Evolutionary conservation across 2,329 filamentous ascomycete genomes (phyloP), one percentile per base, ranked within the genome.

Genomic region (Tolypocladium ophioglossoides): DNA sequence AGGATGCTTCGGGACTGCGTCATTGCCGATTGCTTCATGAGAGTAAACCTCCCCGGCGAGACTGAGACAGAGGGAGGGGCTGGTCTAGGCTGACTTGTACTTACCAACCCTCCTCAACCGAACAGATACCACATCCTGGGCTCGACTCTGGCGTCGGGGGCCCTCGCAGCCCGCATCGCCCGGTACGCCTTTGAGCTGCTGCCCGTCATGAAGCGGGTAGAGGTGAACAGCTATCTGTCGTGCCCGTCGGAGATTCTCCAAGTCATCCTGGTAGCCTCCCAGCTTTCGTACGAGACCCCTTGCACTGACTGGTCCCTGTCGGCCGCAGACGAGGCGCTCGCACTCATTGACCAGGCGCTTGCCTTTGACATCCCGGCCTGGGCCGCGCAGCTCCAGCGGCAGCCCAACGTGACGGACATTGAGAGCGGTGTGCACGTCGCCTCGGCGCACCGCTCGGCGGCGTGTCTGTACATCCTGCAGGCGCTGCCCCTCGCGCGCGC

Each of bases 11-110:
- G 71, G 44, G 75, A 78, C 59, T 75, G 71, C 51, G 69, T 78
- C 52, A 69, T 75, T 44, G 74, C 76, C 20, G 74, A 78, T 58
- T 76, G 72, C 55, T 72, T 74, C 62, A 74, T 74, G 72, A 73
- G 64, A 64, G 72, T 67, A 14, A 22, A 20, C 18, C 38, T 20
- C 9, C 41, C 12, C 24, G 24, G 24, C 2, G 14, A 12, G 34
- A 14, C 18, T 24, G 9, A 18, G 18, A n/a, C 32, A 5, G 12
- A 46, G 41, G 40, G 24, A 32, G 16, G 37, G 22, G 2, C 24
- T 37, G 22, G 20, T 46, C 20, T 24, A 32, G 27, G 8, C 24
- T 46, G 27, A 27, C 39, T 47, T n/a, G 30, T 53, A 46, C 51
- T 48, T 30, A 46, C 41, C 7, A 46, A n/a, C 9, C n/a, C 16